These are phyloP conservation scores for Bipolaris oryzae DNA, from an alignment of 2,329 filamentous ascomycete species.

Conservation along the genomic window DNA sequence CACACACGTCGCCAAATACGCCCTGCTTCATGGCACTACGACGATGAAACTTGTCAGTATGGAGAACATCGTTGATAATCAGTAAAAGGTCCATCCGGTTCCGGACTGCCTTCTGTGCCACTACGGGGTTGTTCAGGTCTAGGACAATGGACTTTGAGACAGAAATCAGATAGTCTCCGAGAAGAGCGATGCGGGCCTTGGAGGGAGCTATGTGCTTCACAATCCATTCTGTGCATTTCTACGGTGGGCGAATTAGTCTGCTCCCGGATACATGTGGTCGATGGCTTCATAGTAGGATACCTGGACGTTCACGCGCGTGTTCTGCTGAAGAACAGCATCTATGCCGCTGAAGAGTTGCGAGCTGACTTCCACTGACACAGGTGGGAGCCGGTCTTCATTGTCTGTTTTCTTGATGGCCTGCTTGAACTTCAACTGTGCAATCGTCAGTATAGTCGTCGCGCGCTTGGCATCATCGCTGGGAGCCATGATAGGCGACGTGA, in stretches of 20 bases:
- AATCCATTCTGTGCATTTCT: constrained; percentile 91
- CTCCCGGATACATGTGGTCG: constrained; percentile 26
- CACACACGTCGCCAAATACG: constrained; percentile 48
- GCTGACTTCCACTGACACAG: constrained; percentile 31
- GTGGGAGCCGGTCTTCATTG: constrained; percentile 21
- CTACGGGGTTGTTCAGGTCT: constrained; percentile 18
- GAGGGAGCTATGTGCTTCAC: constrained; percentile 73
- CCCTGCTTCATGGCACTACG: constrained; percentile 13
- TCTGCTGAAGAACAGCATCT: constrained; percentile 37
- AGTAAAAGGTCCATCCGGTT: constrained; percentile 78
- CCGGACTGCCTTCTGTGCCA: constrained; percentile 62
- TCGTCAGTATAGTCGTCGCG: constrained; percentile 30
- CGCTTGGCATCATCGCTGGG: constrained; percentile 30
- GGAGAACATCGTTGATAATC: constrained; percentile 77
- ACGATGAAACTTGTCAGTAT: constrained; percentile 48
- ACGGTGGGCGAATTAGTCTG: constrained; percentile 41
- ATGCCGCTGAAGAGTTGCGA: constrained; percentile 32
- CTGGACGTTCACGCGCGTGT: constrained; percentile 40
- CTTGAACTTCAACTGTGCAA: constrained; percentile 40
- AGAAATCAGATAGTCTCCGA: constrained; percentile 77
- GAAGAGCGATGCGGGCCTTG: constrained; percentile 65
- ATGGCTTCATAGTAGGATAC: constrained; percentile 37
- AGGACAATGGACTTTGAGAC: constrained; percentile 65
- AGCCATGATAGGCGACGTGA: constrained; percentile 23
- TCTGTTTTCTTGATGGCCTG: constrained; percentile 34